Base-by-base conservation (phyloP, 1,139 yeast genomes). In the Lipomyces yarrowii region DNA sequence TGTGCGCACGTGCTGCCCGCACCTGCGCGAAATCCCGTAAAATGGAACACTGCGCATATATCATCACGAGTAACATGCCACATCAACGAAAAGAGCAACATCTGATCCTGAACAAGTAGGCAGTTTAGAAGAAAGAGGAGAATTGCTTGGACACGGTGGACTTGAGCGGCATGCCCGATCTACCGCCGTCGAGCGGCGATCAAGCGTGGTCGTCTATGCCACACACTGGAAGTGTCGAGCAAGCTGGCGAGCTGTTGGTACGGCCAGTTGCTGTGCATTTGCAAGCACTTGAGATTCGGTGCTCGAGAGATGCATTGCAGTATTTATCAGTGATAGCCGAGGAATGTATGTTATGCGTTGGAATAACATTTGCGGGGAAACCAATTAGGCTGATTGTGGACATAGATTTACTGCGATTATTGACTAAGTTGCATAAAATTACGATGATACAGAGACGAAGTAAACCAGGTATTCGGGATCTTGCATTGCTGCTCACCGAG, bases 261-360 rank as follows among this genome's bases (percentile, higher is more conserved):
- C 60, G 63, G 21, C 56, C 68, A 1, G 48, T 62, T 13, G 68
- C 67, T 5, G 52, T 56, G 32, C 33, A 63, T 8, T 30, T 64
- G 30, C 61, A 53, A 46, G 46, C 67, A 11, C 54, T 65, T 30
- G 30, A 55, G 37, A 39, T 56, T 13, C 61, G 35, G 6, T 65
- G 68, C 23, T 57, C 68, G n/a, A 33, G 59, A 15, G 56, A 57
- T 23, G 68, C 68, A 11, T 54, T 65, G 23, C 59, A 63, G 56
- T 57, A 56, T 59, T 33, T 63, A 18, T 57, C 66, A 1, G 18
- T 65, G 37, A 46, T 65, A 30, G 61, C 61, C 21, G 66, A 65
- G 33, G 64, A 65, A 23, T 42, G 48, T 42, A 42, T 42, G 48
- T 42, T 42, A 37, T 4, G 6, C 5, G 42, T 26, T 26, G 30